phyloP scores from a whole-genome alignment of 257 asterid genomes.

The Solanum virginianum region DNA sequence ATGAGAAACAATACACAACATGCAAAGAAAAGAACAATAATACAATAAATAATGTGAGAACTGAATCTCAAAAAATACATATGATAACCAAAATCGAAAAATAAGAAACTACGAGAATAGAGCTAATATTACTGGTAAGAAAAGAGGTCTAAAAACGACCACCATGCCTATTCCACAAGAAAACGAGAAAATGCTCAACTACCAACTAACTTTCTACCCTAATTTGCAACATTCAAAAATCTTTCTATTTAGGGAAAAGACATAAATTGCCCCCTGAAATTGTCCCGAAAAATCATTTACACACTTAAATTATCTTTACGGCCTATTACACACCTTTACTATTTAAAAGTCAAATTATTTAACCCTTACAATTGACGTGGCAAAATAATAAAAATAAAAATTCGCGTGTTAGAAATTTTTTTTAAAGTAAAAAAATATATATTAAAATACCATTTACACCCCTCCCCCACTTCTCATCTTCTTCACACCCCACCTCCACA shows the following conservation, averaged over 20 bases:
- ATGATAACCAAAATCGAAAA: not conserved
- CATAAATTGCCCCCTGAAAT: too few species aligned
- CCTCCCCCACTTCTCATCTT: too few species aligned
- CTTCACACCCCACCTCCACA: too few species aligned
- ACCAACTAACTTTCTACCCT: not conserved
- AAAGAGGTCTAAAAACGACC: not conserved
- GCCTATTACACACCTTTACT: too few species aligned
- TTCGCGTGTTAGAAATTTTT: rapidly evolving
- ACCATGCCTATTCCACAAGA: not conserved
- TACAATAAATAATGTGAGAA: not conserved
- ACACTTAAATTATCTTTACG: too few species aligned
- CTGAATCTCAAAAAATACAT: not conserved
- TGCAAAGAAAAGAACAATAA: not conserved
- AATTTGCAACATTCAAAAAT: not conserved
- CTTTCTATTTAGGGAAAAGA: not conserved
- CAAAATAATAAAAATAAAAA: too few species aligned
- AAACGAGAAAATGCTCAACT: not conserved
- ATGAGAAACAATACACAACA: not conserved
- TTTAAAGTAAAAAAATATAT: too few species aligned
- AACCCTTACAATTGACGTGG: too few species aligned
- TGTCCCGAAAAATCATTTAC: too few species aligned
- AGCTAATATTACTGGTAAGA: not conserved
- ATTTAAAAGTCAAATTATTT: too few species aligned
- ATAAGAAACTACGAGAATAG: not conserved
- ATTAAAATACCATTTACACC: too few species aligned